A percentile compares a stretch with the other conserved stretches of the same genome.
These are phyloP conservation scores for Diphasiastrum complanatum DNA, from an alignment of 83 land plant species.

Conservation along the genomic window DNA sequence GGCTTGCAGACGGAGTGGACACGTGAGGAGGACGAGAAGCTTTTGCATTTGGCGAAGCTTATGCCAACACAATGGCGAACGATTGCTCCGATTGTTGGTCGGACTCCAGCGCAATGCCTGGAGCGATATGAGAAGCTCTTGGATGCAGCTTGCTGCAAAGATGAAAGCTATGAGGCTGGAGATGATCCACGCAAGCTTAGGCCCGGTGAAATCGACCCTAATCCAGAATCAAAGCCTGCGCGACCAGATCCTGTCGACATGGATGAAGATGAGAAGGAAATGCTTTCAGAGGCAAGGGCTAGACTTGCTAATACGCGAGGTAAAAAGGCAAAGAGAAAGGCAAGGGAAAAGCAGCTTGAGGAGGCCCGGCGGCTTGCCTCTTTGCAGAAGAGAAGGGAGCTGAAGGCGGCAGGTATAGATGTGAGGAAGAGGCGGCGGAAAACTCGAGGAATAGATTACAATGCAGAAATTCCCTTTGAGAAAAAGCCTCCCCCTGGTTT, in stretches of 20 bases:
- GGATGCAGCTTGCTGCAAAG: conserved; percentile 96
- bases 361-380: conserved; percentile 96
- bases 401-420: conserved; percentile 94
- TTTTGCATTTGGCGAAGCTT: conserved; percentile 91
- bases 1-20: conserved; percentile 91
- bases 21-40: conserved; percentile 93
- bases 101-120: conserved; percentile 94
- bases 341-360: conserved; percentile 93
- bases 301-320: conserved; percentile 90
- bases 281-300: conserved; percentile 98
- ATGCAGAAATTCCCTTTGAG: conserved; percentile 96
- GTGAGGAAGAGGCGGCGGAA: conserved; percentile 79
- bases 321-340: conserved; percentile 95
- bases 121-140: conserved; percentile 95
- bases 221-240: conserved; percentile 96
- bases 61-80: conserved; percentile 99
- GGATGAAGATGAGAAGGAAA: conserved; percentile 99
- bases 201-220: conserved; percentile 97
- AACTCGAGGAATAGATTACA: conserved; percentile 86
- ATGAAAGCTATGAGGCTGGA: conserved; percentile 86
- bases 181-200: conserved; percentile 94
- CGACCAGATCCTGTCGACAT: conserved; percentile 98
- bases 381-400: conserved; percentile 88
- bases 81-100: conserved; percentile 93
- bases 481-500: conserved; percentile 96